phyloP scores from a whole-genome alignment of 306 rosid species.

The Lathyrus aphaca region DNA sequence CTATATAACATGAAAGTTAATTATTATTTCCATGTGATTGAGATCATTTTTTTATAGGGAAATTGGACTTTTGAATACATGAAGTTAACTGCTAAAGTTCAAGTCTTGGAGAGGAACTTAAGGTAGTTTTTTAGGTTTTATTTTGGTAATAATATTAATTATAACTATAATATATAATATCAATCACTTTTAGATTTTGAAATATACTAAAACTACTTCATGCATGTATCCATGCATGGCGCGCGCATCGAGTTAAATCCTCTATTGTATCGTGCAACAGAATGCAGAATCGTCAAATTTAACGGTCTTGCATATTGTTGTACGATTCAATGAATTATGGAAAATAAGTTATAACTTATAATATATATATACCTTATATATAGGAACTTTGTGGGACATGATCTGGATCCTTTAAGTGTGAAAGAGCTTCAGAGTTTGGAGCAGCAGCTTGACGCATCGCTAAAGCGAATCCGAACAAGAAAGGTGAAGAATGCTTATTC shows the following conservation, averaged over 20 bases:
- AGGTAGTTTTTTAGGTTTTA: slow-evolving; percentile 46
- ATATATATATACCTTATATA: slow-evolving; percentile 16
- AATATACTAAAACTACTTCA: background rate
- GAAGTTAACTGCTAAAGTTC: slow-evolving; percentile 64
- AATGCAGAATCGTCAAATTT: background rate
- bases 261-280: background rate
- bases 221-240: background rate
- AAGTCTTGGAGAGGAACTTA: slow-evolving; percentile 67
- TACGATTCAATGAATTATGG: background rate
- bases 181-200: slow-evolving; percentile 19
- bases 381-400: slow-evolving; percentile 75
- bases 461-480: slow-evolving; percentile 77
- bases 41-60: slow-evolving; percentile 44
- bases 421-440: slow-evolving; percentile 88
- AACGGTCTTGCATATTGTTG: background rate
- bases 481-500: slow-evolving; percentile 60
- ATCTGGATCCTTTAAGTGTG: slow-evolving; percentile 62
- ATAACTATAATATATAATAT: background rate
- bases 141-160: too few relatives aligned
- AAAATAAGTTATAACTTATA: slow-evolving; percentile 7
- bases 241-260: background rate
- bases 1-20: background rate
- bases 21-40: slow-evolving; percentile 6
- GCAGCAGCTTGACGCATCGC: slow-evolving; percentile 76
- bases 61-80: slow-evolving; percentile 60